Base-by-base conservation (phyloP, 306 rosid species). In the Prinsepia uniflora region DNA sequence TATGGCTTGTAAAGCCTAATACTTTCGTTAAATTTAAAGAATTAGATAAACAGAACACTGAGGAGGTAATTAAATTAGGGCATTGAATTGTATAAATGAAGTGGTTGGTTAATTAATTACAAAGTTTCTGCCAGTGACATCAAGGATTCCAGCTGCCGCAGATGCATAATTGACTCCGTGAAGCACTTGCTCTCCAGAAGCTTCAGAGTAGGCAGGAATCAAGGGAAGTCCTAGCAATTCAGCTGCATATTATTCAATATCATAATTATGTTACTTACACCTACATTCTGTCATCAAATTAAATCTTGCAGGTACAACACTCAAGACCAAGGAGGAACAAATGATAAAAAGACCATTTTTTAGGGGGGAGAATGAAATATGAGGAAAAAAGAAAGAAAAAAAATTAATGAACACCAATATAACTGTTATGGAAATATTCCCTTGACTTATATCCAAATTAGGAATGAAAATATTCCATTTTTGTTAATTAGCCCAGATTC, bases 141-240 rank as follows among this genome's bases (percentile, higher is more conserved):
- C 98, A 50, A 94, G 95, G 74, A 94, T 94, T 75, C 98, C 98
- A 2, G 97, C 94, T 8, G 98, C 98, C 3, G 98, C 96, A 5
- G 97, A 94, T 55, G 97, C 98, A 14, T 87, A 94, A 79, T 94
- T 94, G 68, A 90, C 88, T 68, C 97, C 98, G 44, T 84, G 85
- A 70, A 86, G 87, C 17, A 83, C 6, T 82, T 89, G 82, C 15
- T 79, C 63, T 65, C 85, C 86, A n/a, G 89, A 80, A 19, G 90
- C 90, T 71, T 76, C 75, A 39, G 90, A 75, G 87, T 78, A 81
- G 15, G 98, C 70, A 34, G 98, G 97, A 78, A 87, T 85, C 34
- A 94, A 78, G 34, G 96, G 98, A 78, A 94, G 97, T 74, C 97
- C 97, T 22, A 94, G 90, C 67, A 87, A 68, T 53, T 87, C 86